These are phyloP conservation scores for Cinnamomum chago DNA, from an alignment of 164 flowering plant species.

Conservation along the genomic window DNA sequence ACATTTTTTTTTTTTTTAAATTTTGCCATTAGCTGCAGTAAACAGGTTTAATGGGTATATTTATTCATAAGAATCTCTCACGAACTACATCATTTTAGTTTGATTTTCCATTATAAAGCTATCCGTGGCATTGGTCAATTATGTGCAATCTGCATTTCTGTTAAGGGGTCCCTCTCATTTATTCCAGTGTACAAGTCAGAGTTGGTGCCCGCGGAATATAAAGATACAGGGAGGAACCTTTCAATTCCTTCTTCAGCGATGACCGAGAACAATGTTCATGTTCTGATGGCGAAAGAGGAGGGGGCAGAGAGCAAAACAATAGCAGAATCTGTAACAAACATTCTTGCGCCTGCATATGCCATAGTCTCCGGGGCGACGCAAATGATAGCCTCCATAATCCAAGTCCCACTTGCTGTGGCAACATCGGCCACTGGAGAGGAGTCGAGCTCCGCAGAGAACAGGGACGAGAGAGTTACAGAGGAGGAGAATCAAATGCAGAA, in stretches of 20 bases:
- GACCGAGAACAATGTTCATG: slow-evolving; percentile 3
- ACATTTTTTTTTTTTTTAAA: too few species aligned
- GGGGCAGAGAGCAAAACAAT: slow-evolving; percentile 18
- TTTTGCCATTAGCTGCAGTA: too few species aligned
- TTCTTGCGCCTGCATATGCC: slow-evolving; percentile 38
- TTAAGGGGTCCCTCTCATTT: too few species aligned
- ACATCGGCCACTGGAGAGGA: slow-evolving; percentile 7
- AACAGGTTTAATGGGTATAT: too few species aligned
- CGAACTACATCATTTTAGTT: too few species aligned
- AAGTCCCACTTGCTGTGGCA: slow-evolving; percentile 19
- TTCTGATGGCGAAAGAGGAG: not conserved
- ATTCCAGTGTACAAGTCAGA: slow-evolving; percentile 73
- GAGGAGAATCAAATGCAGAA: slow-evolving; percentile 61
- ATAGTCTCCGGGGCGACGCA: slow-evolving; percentile 36
- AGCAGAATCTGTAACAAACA: slow-evolving; percentile 33
- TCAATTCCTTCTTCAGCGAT: not conserved
- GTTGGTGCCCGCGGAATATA: slow-evolving; percentile 43
- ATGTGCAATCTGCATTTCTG: too few species aligned
- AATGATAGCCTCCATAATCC: slow-evolving; percentile 38
- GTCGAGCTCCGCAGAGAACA: slow-evolving; percentile 12
- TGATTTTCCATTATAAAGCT: too few species aligned
- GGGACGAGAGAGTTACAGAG: slow-evolving; percentile 63
- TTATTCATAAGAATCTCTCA: too few species aligned
- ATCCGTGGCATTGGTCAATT: too few species aligned
- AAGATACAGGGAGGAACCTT: slow-evolving; percentile 42